phyloP scores from a whole-genome alignment of 345 rosid genomes.

The Populus simonii region DNA sequence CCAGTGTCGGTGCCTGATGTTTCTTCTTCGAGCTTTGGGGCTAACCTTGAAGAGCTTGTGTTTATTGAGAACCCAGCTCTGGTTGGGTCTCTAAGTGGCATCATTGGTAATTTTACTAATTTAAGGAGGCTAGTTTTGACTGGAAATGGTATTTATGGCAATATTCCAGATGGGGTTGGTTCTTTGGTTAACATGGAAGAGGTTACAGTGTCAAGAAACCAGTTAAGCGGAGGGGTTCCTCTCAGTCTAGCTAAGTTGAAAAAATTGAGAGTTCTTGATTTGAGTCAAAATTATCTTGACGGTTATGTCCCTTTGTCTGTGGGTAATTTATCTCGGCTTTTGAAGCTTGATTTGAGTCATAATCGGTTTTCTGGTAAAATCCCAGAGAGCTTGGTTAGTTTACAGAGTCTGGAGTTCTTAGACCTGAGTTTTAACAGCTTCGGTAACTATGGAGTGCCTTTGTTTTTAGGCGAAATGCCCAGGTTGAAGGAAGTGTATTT shows the following conservation, averaged over 20 bases:
- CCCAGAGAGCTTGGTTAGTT: slow-evolving; percentile 37
- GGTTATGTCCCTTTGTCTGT: slow-evolving; percentile 43
- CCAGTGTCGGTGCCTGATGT: slow-evolving; percentile 34
- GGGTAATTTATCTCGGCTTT: slow-evolving; percentile 42
- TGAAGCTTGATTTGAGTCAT: slow-evolving; percentile 64
- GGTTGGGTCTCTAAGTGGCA: slow-evolving; percentile 35
- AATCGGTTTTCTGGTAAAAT: slow-evolving; percentile 47
- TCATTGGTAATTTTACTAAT: slow-evolving; percentile 39
- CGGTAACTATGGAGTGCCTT: slow-evolving; percentile 52
- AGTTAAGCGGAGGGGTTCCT: slow-evolving; percentile 42
- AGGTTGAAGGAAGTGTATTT: slow-evolving; percentile 43
- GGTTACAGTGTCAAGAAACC: slow-evolving; percentile 55
- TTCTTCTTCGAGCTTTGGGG: slow-evolving; percentile 33
- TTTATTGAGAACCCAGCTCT: slow-evolving; percentile 56
- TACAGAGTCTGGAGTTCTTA: slow-evolving; percentile 45
- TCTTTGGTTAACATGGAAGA: slow-evolving; percentile 47
- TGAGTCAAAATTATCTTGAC: slow-evolving; percentile 45
- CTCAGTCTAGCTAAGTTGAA: slow-evolving; percentile 29
- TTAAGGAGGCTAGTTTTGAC: slow-evolving; percentile 47
- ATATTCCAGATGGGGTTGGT: slow-evolving; percentile 36
- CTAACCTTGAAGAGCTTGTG: slow-evolving; percentile 52
- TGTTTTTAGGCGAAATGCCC: slow-evolving; percentile 41
- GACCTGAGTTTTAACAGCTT: slow-evolving; percentile 59
- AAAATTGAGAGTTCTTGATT: slow-evolving; percentile 46
- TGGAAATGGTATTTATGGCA: slow-evolving; percentile 57